Base-by-base conservation (phyloP, 1,284 basidiomycete species). In the Boletus mariae region DNA sequence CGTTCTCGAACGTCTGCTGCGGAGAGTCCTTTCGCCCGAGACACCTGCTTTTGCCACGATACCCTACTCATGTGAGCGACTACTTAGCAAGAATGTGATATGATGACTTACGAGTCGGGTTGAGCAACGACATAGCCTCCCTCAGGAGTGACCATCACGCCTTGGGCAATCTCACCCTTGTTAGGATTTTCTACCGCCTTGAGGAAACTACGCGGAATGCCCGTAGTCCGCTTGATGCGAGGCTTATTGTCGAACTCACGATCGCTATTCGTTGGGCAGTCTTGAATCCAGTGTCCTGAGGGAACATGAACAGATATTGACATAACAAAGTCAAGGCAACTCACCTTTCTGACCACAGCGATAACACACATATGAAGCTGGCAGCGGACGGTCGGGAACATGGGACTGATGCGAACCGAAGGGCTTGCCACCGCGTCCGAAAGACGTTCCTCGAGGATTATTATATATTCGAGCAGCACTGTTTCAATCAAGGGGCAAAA, bases 221-320 rank as follows among this genome's bases (percentile, higher is more conserved):
- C 97, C 4, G 97, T 99, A 3, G 97, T 98, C 50, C 97, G 84
- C 69, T 98, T 98, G 70, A 98, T 95, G 29, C 95, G 87, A 49
- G 96, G 96, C 55, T 91, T 80, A 64, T 98, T 92, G 71, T 97
- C 93, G 60, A 87, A 97, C 34, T 95, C 92, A 35, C 92, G 88
- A 69, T 99, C 93, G 62, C 92, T 94, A 69, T 98, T 98, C 4
- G 94, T 97, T 0, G 97, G 97, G 68, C 97, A 99, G 60, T 97
- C 93, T 70, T 99, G 96, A 60, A 99, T 99, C 97, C 97, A 99
- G 67, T 99, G 97, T 29, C 94, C 93, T 95, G 71, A 1, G 49
- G 46, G 34, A 54, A 47, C 34, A 52, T 58, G 29, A 57, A 45
- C 20, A 29, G 41, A 20, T 17, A 29, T 17, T 3, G n/a, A 47